Evolutionary conservation across 2,329 filamentous ascomycete genomes (phyloP).

Genomic region (Sporothrix curviconia): DNA sequence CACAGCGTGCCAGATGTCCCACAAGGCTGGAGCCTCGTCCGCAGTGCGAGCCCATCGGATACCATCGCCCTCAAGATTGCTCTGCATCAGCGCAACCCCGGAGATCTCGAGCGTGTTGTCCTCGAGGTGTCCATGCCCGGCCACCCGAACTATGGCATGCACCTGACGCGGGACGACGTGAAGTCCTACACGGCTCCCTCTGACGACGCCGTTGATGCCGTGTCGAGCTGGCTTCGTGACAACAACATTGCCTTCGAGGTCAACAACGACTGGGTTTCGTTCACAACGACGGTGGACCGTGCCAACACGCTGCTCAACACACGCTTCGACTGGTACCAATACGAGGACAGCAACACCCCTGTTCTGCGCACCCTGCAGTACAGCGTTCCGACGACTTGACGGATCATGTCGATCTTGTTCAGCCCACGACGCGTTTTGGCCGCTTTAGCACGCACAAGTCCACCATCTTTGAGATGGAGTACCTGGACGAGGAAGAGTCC

Average conservation of each 20-base stretch:
- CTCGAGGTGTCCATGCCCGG: slow-evolving; percentile 56
- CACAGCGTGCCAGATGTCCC: slow-evolving; percentile 32
- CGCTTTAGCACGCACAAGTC: slow-evolving; percentile 37
- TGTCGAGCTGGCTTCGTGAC: slow-evolving; percentile 49
- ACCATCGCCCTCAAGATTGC: slow-evolving; percentile 42
- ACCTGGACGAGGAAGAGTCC: slow-evolving; percentile 19
- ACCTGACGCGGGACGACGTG: slow-evolving; percentile 56
- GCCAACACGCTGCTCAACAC: slow-evolving; percentile 53
- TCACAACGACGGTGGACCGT: slow-evolving; percentile 43
- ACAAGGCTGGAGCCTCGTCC: slow-evolving; percentile 32
- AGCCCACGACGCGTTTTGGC: slow-evolving; percentile 59
- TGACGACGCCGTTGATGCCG: slow-evolving; percentile 38
- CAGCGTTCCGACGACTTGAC: slow-evolving; percentile 53
- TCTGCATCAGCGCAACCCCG: slow-evolving; percentile 41
- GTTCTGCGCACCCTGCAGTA: slow-evolving; percentile 51
- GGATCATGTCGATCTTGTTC: slow-evolving; percentile 53
- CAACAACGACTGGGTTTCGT: slow-evolving; percentile 55
- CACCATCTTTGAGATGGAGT: slow-evolving; percentile 32
- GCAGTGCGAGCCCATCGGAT: slow-evolving; percentile 31
- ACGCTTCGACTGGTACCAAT: slow-evolving; percentile 50
- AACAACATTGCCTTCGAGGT: slow-evolving; percentile 43
- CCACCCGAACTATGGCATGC: slow-evolving; percentile 52
- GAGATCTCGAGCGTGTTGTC: slow-evolving; percentile 50
- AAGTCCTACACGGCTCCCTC: slow-evolving; percentile 47
- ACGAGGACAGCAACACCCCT: slow-evolving; percentile 33